Percentiles rank a stretch among this genome's conserved stretches.
These are phyloP conservation scores for Xylariaceae sp. DNA, from an alignment of 2,329 filamentous ascomycete species.

Conservation along the genomic window DNA sequence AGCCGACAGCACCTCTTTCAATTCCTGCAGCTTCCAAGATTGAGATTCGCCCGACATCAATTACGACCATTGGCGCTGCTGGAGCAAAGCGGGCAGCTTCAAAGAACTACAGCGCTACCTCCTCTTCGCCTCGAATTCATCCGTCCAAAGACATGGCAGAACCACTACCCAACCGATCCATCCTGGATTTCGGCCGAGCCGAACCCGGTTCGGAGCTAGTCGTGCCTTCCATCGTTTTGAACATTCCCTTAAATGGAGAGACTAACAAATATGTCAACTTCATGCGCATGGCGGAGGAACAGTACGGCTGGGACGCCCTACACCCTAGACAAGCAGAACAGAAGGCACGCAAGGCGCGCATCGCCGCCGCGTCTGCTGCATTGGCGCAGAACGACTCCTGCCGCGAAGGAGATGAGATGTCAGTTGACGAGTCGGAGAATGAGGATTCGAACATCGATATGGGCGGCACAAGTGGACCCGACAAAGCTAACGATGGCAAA, in stretches of 20 bases:
- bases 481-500: slow-evolving; percentile 51
- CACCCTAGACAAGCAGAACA: slow-evolving; percentile 88
- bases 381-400: slow-evolving; percentile 69
- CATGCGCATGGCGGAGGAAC: slow-evolving; percentile 85
- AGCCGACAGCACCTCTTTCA: slow-evolving; percentile 33
- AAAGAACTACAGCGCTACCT: slow-evolving; percentile 36
- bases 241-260: slow-evolving; percentile 73
- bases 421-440: slow-evolving; percentile 65
- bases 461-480: slow-evolving; percentile 60
- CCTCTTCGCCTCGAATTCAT: slow-evolving; percentile 47
- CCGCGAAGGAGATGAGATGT: slow-evolving; percentile 76
- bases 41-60: slow-evolving; percentile 33
- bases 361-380: slow-evolving; percentile 81
- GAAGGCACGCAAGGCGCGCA: slow-evolving; percentile 78
- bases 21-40: slow-evolving; percentile 28
- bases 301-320: slow-evolving; percentile 89
- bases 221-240: slow-evolving; percentile 75
- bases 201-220: slow-evolving; percentile 54
- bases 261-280: slow-evolving; percentile 94
- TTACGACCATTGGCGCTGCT: slow-evolving; percentile 32
- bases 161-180: slow-evolving; percentile 46
- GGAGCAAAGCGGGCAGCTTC: slow-evolving; percentile 29
- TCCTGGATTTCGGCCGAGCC: slow-evolving; percentile 57
- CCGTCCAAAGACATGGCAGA: slow-evolving; percentile 43
- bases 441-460: slow-evolving; percentile 89